phyloP scores from a whole-genome alignment of 306 rosid species.

The Datisca glomerata region DNA sequence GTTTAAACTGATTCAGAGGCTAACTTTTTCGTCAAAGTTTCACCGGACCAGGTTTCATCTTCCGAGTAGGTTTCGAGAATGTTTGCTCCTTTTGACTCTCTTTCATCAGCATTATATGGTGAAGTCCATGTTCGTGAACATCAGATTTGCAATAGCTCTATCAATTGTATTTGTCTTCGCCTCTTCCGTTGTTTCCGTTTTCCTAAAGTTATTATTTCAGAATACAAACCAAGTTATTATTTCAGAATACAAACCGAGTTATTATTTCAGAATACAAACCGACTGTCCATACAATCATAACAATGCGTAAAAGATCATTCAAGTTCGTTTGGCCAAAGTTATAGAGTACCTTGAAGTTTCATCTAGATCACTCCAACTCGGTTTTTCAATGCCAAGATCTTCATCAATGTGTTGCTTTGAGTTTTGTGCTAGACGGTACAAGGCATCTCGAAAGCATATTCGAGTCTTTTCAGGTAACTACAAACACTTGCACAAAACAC shows the following conservation, averaged over 20 bases:
- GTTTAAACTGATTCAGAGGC: too few species aligned
- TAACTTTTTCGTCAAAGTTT: too few species aligned
- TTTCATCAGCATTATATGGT: conserved; percentile 17
- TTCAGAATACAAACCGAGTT: conserved; percentile 28
- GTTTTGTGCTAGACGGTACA: conserved; percentile 62
- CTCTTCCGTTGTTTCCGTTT: conserved; percentile 30
- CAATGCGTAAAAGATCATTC: background rate
- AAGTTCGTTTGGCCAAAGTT: background rate
- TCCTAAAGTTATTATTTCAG: conserved; percentile 42
- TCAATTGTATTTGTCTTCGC: conserved; percentile 60
- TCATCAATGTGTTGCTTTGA: conserved; percentile 28
- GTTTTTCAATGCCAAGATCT: conserved; percentile 12
- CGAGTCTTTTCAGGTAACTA: conserved; percentile 57
- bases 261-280: conserved; percentile 27
- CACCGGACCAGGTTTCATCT: too few species aligned
- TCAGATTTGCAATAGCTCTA: conserved; percentile 77
- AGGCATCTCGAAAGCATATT: conserved; percentile 57
- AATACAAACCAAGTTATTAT: conserved; percentile 15
- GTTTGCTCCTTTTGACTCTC: conserved; percentile 14
- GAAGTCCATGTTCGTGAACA: conserved; percentile 46
- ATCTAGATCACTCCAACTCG: conserved; percentile 12
- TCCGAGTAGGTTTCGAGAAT: background rate
- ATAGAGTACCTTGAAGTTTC: conserved; percentile 31
- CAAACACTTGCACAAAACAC: too few species aligned
- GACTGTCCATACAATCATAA: conserved; percentile 3